Evolutionary conservation across 768 basidiomycete genomes (phyloP), one percentile per base, ranked within the genome.

Genomic region (Inosperma sp.): DNA sequence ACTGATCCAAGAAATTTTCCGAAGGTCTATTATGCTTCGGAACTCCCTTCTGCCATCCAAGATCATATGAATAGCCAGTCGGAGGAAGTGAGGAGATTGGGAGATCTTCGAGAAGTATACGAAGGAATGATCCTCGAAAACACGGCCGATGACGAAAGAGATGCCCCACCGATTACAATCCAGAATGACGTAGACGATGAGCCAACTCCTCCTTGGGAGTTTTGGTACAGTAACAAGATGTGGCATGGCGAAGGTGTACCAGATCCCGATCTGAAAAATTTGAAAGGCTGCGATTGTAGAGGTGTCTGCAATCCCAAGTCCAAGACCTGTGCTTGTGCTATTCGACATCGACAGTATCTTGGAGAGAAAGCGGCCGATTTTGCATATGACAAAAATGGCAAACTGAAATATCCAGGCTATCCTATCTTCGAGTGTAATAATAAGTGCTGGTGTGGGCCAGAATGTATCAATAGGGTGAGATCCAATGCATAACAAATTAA

Each of bases 371-470:
- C 25, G 2, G 33, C 54, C 5, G 82, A 86, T 1, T 93, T 93
- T 62, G 68, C 79, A 16, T 94, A 92, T 62, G 81, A 91, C 59
- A 66, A 68, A 50, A 72, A 71, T 49, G 84, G 86, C 12, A 65
- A 66, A 29, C 59, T 93, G 30, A 79, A 75, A 56, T 56, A 49
- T 29, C 57, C 66, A 13, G 76, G 72, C 5, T 76, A 75, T 48
- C 87, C 90, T 0, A 82, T 93, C 22, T 88, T 88, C 58, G 93
- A 96, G 66, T 96, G 93, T 62, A 91, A 93, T 60, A 82, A 78
- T 36, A 71, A 82, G 23, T 96, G 93, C 62, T 75, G 76, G 2
- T 96, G 93, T 67, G 82, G 82, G 12, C 84, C 87, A 2, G 81
- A 85, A 36, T 96, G 93, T 63, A 72, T 71, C 42, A 95, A 94